phyloP scores from a whole-genome alignment of 2,329 filamentous ascomycete species.

The Tolypocladium guangdongense region DNA sequence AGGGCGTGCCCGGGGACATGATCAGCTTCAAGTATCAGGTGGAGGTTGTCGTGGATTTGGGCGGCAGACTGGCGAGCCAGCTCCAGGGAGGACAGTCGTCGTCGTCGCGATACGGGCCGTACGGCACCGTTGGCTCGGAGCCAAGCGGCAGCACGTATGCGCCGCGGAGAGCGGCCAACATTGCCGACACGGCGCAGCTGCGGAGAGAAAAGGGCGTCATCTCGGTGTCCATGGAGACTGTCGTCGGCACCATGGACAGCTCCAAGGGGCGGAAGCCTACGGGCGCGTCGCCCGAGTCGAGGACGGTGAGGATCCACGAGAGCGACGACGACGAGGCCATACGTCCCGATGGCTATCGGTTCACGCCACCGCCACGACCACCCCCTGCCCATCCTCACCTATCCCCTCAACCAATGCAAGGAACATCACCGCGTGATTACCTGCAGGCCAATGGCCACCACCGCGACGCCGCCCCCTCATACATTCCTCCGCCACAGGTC shows the following conservation, averaged over 20 bases:
- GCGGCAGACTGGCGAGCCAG: slow-evolving; percentile 71
- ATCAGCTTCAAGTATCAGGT: slow-evolving; percentile 92
- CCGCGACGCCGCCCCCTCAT: slow-evolving; percentile 28
- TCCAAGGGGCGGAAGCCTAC: slow-evolving; percentile 23
- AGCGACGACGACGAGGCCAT: slow-evolving; percentile 21
- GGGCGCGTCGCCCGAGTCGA: slow-evolving; percentile 13
- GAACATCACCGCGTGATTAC: slow-evolving; percentile 3
- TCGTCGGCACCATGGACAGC: slow-evolving; percentile 79
- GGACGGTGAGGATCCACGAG: slow-evolving; percentile 15
- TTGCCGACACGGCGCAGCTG: slow-evolving; percentile 79
- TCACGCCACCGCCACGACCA: slow-evolving; percentile 2
- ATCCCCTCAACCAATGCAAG: not conserved
- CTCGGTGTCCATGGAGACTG: slow-evolving; percentile 71
- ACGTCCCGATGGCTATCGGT: slow-evolving; percentile 18
- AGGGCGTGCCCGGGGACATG: slow-evolving; percentile 80
- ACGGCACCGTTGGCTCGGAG: slow-evolving; percentile 15
- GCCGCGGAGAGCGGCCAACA: slow-evolving; percentile 39
- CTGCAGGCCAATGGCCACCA: slow-evolving; percentile 9
- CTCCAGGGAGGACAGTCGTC: slow-evolving; percentile 51
- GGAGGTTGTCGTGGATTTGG: slow-evolving; percentile 85
- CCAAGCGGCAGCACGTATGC: slow-evolving; percentile 17
- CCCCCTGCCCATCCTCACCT: slow-evolving; percentile 6
- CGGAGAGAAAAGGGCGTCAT: slow-evolving; percentile 88
- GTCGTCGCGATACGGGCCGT: slow-evolving; percentile 27
- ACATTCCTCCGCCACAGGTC: slow-evolving; percentile 49